These are phyloP conservation scores for Hypericum perforatum DNA, from an alignment of 345 rosid species.

Conservation along the genomic window DNA sequence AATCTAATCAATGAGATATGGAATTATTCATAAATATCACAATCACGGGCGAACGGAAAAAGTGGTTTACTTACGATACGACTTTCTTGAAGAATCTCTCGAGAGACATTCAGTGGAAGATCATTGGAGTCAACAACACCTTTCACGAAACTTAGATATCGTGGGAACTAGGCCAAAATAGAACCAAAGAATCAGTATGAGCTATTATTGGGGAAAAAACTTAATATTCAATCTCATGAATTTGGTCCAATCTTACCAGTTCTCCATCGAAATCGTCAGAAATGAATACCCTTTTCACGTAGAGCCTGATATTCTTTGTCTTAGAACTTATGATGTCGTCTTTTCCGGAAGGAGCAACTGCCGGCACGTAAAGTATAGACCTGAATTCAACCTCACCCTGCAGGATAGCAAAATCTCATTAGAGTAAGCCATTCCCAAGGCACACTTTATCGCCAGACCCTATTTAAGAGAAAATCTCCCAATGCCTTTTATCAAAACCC, in stretches of 20 bases:
- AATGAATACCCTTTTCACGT: constrained; percentile 90
- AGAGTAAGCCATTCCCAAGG: no score
- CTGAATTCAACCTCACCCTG: constrained; percentile 99
- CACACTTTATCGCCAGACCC: no score
- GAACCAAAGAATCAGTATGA: constrained; percentile 3
- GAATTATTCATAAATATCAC: background rate
- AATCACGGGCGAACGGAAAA: background rate
- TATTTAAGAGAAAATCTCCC: no score
- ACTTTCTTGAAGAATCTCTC: constrained; percentile 99
- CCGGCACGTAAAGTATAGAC: constrained; percentile 86
- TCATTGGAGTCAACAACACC: constrained; percentile 98
- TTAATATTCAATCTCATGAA: background rate
- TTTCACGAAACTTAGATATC: constrained; percentile 86
- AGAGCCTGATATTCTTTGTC: constrained; percentile 92
- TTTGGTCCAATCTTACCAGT: constrained; percentile 43
- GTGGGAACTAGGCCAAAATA: constrained; percentile 58
- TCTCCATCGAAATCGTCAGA: constrained; percentile 99
- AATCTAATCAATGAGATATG: background rate
- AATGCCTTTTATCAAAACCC: no score
- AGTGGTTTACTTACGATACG: constrained; percentile 49
- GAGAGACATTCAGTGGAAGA: constrained; percentile 93
- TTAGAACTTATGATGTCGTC: constrained; percentile 82
- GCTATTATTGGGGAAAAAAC: background rate
- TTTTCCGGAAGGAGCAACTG: constrained; percentile 60
- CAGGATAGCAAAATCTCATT: constrained; percentile 5